These are phyloP conservation scores for Leptoxyphium fumago DNA, from an alignment of 2,329 filamentous ascomycete species.

Conservation along the genomic window DNA sequence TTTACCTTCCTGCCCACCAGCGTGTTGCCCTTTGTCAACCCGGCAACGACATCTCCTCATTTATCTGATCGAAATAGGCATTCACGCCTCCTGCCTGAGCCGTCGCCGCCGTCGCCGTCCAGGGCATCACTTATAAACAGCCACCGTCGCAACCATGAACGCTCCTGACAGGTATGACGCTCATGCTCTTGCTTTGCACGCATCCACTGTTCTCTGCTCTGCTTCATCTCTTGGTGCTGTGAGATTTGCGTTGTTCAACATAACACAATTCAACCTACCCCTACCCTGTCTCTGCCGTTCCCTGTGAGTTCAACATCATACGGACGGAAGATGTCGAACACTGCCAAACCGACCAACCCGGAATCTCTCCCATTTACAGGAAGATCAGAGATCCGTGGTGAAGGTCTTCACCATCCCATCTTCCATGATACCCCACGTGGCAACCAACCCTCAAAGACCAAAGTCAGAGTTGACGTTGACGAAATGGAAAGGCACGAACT, in stretches of 20 bases:
- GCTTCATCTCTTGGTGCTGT: too few relatives aligned
- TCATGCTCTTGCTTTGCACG: slow-evolving; percentile 2
- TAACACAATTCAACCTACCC: slow-evolving; percentile 1
- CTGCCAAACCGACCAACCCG: neutral
- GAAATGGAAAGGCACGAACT: slow-evolving; percentile 62
- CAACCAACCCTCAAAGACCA: slow-evolving; percentile 3
- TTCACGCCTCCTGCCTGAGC: too few relatives aligned
- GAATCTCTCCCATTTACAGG: neutral
- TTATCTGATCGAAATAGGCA: too few relatives aligned
- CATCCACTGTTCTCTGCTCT: too few relatives aligned
- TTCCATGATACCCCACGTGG: slow-evolving; percentile 2
- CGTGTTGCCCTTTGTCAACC: too few relatives aligned
- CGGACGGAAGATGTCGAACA: neutral
- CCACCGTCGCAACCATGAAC: slow-evolving; percentile 29
- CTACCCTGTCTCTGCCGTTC: too few relatives aligned
- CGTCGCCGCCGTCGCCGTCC: too few relatives aligned
- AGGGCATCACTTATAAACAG: too few relatives aligned
- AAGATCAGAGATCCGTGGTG: neutral
- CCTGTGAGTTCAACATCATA: neutral
- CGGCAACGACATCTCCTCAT: too few relatives aligned
- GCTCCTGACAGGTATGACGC: slow-evolving; percentile 34
- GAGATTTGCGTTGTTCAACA: slow-evolving; percentile 1
- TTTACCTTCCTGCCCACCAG: too few relatives aligned
- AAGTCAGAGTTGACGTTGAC: slow-evolving; percentile 16
- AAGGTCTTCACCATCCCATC: slow-evolving; percentile 1